phyloP scores from a whole-genome alignment of 2,329 filamentous ascomycete species.

The Paecilomyces variotii region DNA sequence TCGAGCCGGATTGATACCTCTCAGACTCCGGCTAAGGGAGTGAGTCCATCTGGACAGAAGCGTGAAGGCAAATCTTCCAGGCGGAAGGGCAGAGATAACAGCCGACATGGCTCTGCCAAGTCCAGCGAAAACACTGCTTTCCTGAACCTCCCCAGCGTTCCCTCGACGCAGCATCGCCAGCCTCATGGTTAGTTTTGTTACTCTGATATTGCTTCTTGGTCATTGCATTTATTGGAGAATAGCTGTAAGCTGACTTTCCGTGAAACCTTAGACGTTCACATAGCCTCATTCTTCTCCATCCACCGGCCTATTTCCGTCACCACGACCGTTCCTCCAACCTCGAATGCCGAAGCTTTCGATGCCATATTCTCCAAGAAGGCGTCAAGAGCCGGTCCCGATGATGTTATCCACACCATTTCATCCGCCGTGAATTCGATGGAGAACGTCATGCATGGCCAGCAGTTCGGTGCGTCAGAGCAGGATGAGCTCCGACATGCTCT shows the following conservation, averaged over 20 bases:
- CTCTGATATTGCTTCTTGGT: not conserved
- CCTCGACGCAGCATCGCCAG: conserved; percentile 41
- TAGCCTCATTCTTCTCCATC: conserved; percentile 91
- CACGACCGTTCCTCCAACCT: conserved; percentile 64
- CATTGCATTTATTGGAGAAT: not conserved
- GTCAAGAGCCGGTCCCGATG: conserved; percentile 38
- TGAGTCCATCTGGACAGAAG: conserved; percentile 29
- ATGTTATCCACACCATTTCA: conserved; percentile 59
- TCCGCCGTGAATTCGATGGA: conserved; percentile 40
- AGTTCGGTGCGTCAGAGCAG: conserved; percentile 15
- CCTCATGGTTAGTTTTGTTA: conserved; percentile 35
- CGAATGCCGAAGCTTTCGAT: conserved; percentile 69
- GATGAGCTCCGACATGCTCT: conserved; percentile 25
- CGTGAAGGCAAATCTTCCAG: conserved; percentile 25
- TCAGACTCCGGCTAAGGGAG: conserved; percentile 29
- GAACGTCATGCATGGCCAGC: conserved; percentile 23
- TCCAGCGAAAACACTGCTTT: conserved; percentile 30
- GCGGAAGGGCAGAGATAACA: conserved; percentile 28
- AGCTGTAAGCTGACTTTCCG: not conserved
- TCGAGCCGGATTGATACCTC: conserved; percentile 33
- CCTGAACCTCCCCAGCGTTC: conserved; percentile 40
- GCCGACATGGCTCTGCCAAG: conserved; percentile 25
- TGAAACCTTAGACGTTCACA: conserved; percentile 59
- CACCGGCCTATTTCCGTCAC: conserved; percentile 90
- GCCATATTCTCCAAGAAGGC: conserved; percentile 65